These are phyloP conservation scores for Pyrus hybrid DNA, from an alignment of 331 rosid genomes.

Conservation along the genomic window DNA sequence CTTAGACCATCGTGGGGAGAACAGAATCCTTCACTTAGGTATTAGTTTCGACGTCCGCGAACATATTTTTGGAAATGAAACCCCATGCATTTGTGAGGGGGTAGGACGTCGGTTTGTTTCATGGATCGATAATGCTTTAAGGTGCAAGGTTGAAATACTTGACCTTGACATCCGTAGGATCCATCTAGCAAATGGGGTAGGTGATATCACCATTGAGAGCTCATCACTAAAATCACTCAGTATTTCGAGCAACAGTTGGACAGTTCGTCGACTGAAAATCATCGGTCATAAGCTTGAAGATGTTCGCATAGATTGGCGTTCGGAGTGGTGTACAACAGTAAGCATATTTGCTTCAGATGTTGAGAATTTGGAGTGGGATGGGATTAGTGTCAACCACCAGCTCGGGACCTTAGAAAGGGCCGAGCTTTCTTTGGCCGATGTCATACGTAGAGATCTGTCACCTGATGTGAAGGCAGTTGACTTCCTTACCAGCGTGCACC, in stretches of 20 bases:
- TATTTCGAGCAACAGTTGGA: neutral
- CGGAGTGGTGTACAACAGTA: neutral
- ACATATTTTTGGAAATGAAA: too few species aligned
- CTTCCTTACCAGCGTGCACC: too few species aligned
- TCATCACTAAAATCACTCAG: neutral
- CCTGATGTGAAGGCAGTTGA: too few species aligned
- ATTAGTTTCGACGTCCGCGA: too few species aligned
- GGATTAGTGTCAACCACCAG: neutral
- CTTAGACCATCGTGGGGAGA: too few species aligned
- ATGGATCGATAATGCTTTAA: neutral
- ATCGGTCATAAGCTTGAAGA: neutral
- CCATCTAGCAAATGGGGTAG: too few species aligned
- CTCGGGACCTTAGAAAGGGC: neutral
- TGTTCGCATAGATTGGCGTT: neutral
- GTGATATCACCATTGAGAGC: neutral
- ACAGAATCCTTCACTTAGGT: too few species aligned
- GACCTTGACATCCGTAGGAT: neutral
- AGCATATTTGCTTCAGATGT: neutral
- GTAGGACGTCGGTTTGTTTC: neutral
- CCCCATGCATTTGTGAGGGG: too few species aligned
- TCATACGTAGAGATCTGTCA: too few species aligned
- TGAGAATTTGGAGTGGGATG: neutral
- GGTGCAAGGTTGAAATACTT: neutral
- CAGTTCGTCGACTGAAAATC: neutral
- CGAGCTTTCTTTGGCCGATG: neutral